These are phyloP conservation scores for Microcera coccophila DNA, from an alignment of 2,329 filamentous ascomycete genomes.

Conservation along the genomic window DNA sequence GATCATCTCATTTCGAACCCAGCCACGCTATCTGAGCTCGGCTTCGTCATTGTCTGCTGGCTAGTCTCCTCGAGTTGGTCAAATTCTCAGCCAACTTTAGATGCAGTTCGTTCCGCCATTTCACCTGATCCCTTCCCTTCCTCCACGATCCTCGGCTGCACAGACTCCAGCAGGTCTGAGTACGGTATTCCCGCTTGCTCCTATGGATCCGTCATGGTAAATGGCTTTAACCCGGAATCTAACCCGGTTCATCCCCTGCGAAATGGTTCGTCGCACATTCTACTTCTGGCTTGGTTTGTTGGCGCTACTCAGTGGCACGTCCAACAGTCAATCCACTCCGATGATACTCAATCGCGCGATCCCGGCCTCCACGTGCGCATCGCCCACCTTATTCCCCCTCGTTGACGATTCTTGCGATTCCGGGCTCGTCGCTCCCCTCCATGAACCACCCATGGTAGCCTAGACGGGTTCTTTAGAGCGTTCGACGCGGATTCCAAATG, in stretches of 20 bases:
- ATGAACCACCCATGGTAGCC: background rate
- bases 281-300: slow-evolving; percentile 22
- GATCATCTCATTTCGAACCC: background rate
- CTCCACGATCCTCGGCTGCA: background rate
- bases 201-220: background rate
- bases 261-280: slow-evolving; percentile 25
- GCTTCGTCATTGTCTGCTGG: background rate
- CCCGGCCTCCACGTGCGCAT: slow-evolving; percentile 17
- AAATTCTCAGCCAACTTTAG: background rate
- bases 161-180: no score
- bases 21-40: background rate
- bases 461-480: background rate
- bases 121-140: background rate
- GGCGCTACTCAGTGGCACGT: slow-evolving; percentile 8
- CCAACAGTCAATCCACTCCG: slow-evolving; percentile 7
- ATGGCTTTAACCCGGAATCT: background rate
- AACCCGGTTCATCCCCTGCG: background rate
- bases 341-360: slow-evolving; percentile 13
- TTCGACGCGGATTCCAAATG: background rate
- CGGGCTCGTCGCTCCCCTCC: no score
- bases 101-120: background rate
- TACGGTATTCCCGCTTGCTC: background rate
- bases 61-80: background rate
- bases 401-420: background rate
- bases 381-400: slow-evolving; percentile 4